Evolutionary conservation across 2,329 filamentous ascomycete species (phyloP), one percentile per base, ranked within the genome.

Genomic region (Penicillium griseofulvum): DNA sequence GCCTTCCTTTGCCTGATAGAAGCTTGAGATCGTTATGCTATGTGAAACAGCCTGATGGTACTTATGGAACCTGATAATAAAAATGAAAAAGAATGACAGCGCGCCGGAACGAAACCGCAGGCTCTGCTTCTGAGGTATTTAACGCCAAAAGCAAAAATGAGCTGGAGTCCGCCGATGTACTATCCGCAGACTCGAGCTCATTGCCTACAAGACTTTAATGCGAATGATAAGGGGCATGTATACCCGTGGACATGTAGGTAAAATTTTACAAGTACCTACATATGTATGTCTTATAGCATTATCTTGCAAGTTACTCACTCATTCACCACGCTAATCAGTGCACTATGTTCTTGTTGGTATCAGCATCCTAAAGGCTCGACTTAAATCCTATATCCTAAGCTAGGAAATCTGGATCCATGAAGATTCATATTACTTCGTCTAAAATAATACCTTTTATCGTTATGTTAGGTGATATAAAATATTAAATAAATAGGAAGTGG

Each of bases 1-100:
- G 46, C 75, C 76, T n/a, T 68, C 70, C 6, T 79, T 79, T 71
- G 59, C 68, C 80, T 82, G 76, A 83, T 44, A 16, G 8, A 37
- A 36, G 37, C 16, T 7, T 11, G 34, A 10, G 11, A n/a, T 37
- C 22, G 7, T 28, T 5, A 19, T 22, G 16, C 26, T 22, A 12
- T 17, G n/a, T 14, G 36, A 38, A 31, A 31, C 4, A 19, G 16
- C 12, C 3, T 12, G 12, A 19, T 12, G 36, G 19, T 38, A 7
- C 9, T 38, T 11, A 5, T 22, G 22, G 4, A 22, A 22, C 22
- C 4, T 22, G 2, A 3, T 9, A n/a, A n/a, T 1, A 3, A 43
- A 14, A 29, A 17, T 2, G 19, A 43, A 43, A 29, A 17, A 5
- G 1, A 2, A 5, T 28, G 9, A 17, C 3, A 17, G 8, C 9